Conservation (phyloP, 495 filamentous ascomycete genomes). For the Neurospora pannonica region DNA sequence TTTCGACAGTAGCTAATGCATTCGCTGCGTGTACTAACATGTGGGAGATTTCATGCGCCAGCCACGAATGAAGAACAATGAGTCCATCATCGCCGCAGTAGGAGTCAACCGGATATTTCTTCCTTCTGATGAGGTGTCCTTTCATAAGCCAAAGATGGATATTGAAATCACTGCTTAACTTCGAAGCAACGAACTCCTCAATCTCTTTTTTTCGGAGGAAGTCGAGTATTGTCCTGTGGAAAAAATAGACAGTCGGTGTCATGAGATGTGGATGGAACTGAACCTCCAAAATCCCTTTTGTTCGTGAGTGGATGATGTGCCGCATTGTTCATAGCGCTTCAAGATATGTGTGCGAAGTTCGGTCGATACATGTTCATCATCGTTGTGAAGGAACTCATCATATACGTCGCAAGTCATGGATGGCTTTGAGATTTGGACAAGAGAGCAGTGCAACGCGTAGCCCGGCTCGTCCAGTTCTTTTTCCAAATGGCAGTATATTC, state of each 20-base stretch:
- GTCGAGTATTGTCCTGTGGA: not conserved
- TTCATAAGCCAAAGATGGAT: not conserved
- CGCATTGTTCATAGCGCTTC: not conserved
- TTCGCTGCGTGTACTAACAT: not conserved
- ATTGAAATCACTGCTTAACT: not conserved
- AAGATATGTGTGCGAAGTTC: not conserved
- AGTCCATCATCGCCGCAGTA: not conserved
- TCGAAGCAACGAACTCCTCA: not conserved
- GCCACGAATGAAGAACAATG: not conserved
- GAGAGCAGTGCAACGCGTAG: not conserved
- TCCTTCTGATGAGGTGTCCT: not conserved
- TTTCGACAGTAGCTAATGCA: not conserved
- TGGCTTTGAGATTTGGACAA: not conserved
- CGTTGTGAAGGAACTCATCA: not conserved
- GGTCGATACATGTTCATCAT: not conserved
- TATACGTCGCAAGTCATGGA: not conserved
- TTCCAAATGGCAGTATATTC: not conserved
- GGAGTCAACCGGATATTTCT: not conserved
- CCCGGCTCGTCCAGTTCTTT: not conserved
- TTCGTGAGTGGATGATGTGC: not conserved
- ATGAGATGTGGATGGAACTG: not conserved
- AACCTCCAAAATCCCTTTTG: not conserved
- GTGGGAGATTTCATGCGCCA: not conserved
- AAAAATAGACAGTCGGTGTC: not conserved
- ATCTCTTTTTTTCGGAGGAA: not conserved